Evolutionary conservation across 2,329 filamentous ascomycete genomes (phyloP).

Genomic region (Karstenula rhodostoma): DNA sequence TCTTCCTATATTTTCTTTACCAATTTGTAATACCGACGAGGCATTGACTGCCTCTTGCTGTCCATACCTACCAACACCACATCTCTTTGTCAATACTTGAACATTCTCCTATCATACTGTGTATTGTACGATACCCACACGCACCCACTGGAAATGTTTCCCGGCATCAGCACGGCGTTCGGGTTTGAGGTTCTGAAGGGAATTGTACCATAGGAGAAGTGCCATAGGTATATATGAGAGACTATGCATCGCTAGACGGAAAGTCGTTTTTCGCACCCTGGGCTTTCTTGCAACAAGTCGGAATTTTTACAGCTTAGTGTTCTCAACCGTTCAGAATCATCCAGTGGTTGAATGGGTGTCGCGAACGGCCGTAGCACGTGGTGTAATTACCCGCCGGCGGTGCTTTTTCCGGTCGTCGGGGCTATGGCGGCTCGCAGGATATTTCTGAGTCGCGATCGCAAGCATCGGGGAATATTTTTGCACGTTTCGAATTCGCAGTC

Average conservation of each 20-base stretch:
- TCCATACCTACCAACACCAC: not conserved
- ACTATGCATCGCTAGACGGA: not conserved
- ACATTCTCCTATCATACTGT: not conserved
- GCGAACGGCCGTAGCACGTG: not conserved
- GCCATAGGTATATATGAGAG: not conserved
- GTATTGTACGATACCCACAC: conserved; percentile 13
- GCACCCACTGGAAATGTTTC: conserved; percentile 6
- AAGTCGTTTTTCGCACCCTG: not conserved
- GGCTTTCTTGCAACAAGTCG: not conserved
- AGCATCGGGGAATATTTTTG: not conserved
- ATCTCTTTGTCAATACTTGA: not conserved
- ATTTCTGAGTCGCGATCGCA: not conserved
- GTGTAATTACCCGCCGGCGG: conserved; percentile 10
- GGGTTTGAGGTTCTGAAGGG: not conserved
- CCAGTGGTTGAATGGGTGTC: not conserved
- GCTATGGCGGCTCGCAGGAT: not conserved
- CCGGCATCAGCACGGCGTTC: conserved; percentile 6
- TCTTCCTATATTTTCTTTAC: conserved; percentile 6
- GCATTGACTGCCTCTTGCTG: conserved; percentile 7
- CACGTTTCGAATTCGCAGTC: not conserved
- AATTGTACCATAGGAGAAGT: conserved; percentile 6
- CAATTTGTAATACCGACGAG: conserved; percentile 9
- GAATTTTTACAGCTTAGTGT: not conserved
- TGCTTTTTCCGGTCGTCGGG: not conserved
- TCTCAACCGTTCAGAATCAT: not conserved